Evolutionary conservation across 108 stramenopile species (phyloP).

Genomic region (Cyclotella choctawhatcheeana): DNA sequence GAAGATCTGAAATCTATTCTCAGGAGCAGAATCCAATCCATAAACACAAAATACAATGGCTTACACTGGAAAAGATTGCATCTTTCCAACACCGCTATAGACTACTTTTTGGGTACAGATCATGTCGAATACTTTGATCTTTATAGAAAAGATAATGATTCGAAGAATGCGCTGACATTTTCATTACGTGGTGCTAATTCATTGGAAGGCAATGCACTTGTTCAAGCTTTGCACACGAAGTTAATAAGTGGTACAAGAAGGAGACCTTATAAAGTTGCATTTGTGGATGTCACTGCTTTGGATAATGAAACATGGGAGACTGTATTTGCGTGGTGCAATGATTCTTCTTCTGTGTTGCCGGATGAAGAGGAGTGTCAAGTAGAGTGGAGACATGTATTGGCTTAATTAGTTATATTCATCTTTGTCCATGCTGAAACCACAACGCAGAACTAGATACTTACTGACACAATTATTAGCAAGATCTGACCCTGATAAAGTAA

Average conservation of each 20-base stretch:
- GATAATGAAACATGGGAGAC: slow-evolving; percentile 11
- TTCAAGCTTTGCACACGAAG: slow-evolving; percentile 17
- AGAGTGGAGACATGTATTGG: slow-evolving; percentile 38
- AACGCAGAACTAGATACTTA: no score
- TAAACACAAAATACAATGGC: slow-evolving; percentile 21
- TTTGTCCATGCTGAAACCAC: no score
- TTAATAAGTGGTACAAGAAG: slow-evolving; percentile 5
- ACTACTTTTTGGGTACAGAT: slow-evolving; percentile 28
- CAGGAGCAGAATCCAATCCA: slow-evolving; percentile 17
- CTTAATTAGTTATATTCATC: no score
- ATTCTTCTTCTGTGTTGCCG: background rate
- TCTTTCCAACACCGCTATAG: slow-evolving; percentile 29
- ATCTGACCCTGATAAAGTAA: no score
- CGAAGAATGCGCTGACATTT: slow-evolving; percentile 8
- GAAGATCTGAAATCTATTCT: slow-evolving; percentile 38
- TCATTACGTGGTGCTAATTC: slow-evolving; percentile 32
- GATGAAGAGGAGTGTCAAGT: slow-evolving; percentile 27
- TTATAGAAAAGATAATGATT: slow-evolving; percentile 5
- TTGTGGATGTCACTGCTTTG: slow-evolving; percentile 16
- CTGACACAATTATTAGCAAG: no score
- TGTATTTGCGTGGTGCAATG: slow-evolving; percentile 25
- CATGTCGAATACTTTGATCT: slow-evolving; percentile 48
- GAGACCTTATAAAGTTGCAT: slow-evolving; percentile 32
- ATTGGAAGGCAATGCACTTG: slow-evolving; percentile 23
- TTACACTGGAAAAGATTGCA: slow-evolving; percentile 38